A percentile compares a stretch with the other conserved stretches of the same genome.
phyloP scores from a whole-genome alignment of 257 asterid species.

The Capsicum chinense region DNA sequence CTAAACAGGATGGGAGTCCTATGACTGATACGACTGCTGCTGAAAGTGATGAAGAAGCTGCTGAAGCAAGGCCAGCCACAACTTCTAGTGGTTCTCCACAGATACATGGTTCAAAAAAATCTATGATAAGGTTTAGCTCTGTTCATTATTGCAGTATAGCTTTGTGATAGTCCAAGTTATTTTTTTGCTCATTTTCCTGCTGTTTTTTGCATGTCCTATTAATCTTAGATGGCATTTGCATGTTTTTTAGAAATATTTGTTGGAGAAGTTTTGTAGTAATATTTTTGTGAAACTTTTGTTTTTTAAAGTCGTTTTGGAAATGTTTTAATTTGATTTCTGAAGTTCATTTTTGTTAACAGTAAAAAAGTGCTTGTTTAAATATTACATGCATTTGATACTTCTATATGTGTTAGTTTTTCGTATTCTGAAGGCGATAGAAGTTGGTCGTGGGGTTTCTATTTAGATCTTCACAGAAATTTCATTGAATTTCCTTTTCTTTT shows the following conservation, averaged over 20 bases:
- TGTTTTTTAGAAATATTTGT: not conserved
- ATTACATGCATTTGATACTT: constrained; percentile 22
- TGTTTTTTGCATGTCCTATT: constrained; percentile 8
- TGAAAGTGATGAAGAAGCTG: constrained; percentile 77
- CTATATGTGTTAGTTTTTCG: not conserved
- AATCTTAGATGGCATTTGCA: constrained; percentile 20
- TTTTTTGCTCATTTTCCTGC: not conserved
- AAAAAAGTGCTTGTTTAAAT: not conserved
- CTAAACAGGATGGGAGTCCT: constrained; percentile 70
- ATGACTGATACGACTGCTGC: constrained; percentile 44
- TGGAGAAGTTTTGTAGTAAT: not conserved
- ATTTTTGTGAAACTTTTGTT: not conserved
- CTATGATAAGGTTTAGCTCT: constrained; percentile 72
- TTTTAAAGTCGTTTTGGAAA: not conserved
- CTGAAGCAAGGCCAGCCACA: constrained; percentile 57
- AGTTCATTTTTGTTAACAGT: not conserved
- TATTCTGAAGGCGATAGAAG: not conserved
- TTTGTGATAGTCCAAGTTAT: not conserved
- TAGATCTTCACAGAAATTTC: not conserved
- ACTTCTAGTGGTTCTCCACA: constrained; percentile 80
- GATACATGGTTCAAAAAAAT: constrained; percentile 71
- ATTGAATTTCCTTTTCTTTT: constrained; percentile 2
- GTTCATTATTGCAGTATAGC: not conserved
- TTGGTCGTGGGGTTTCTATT: not conserved
- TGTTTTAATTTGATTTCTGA: not conserved